Evolutionary conservation across 441 rosid species (phyloP), one percentile per base, ranked within the genome.

Genomic region (Pelargonium cotyledonis): DNA sequence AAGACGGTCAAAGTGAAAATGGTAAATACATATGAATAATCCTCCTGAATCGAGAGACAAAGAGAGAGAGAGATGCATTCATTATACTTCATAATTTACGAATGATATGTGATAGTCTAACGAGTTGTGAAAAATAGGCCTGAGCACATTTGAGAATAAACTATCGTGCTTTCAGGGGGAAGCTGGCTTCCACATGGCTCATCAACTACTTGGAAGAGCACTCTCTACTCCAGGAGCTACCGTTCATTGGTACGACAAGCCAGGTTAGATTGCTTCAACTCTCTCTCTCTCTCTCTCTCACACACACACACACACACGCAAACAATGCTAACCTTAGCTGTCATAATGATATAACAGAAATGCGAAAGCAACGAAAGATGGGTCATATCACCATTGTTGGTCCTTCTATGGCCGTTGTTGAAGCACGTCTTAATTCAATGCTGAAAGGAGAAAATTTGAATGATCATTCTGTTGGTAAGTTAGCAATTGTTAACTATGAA

Each of bases 221-320:
- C 74, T 92, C 72, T 58, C 67, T 65, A 77, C 86, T 64, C 87
- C 81, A 4, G 97, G 98, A 60, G 96, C 95, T 72, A 75, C 88
- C 69, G 88, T 89, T 74, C 95, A 95, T 88, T 92, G 99, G 99
- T 95, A 92, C 67, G 93, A 92, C 77, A 95, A 95, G 72, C 86
- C 96, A 92, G 97, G 99, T 90, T 74, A 71, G 87, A 65, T 67
- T 72, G 55, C 47, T 68, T 31, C 29, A 41, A 65, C 58, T 46
- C 41, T 67, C 14, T 3, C 65, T 47, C 41, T 68, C 23, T 62
- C 65, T 3, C 3, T 31, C 40, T 47, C 40, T 11, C 49, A 66
- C 63, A 38, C 41, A 38, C 41, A 38, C 41, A 38, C 41, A 38
- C 68, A 70, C 41, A 38, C 41, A 38, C 41, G 1, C 61, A 55